Conservation (phyloP, 2,329 filamentous ascomycete genomes). For the Trichothecium roseum region DNA sequence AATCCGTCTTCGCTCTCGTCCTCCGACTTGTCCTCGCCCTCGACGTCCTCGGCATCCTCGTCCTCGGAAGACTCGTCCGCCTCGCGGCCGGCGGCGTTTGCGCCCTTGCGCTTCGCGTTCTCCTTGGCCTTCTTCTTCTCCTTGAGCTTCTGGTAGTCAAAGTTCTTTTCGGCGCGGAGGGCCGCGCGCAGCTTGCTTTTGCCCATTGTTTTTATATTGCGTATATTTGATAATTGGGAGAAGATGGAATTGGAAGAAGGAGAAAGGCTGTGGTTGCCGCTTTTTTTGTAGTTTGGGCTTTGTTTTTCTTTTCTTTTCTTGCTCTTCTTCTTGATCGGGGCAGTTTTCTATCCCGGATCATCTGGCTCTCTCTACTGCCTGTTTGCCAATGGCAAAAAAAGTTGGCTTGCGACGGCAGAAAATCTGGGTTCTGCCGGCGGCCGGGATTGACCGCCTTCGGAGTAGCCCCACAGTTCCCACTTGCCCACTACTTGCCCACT, state of each 20-base stretch:
- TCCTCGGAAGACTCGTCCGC: constrained; percentile 3
- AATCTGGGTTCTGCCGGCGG: constrained; percentile 15
- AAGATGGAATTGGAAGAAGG: background rate
- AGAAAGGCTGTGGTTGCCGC: too few relatives aligned
- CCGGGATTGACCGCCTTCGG: constrained; percentile 14
- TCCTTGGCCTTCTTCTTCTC: constrained; percentile 37
- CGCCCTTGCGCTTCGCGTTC: constrained; percentile 27
- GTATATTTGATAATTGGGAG: background rate
- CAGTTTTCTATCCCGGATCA: too few relatives aligned
- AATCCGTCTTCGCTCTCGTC: constrained; percentile 14
- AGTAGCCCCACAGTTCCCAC: background rate
- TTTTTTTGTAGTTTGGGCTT: too few relatives aligned
- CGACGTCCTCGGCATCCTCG: constrained; percentile 12
- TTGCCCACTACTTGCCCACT: too few relatives aligned
- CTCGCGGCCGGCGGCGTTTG: constrained; percentile 4
- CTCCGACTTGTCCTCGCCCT: constrained; percentile 10
- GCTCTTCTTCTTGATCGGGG: too few relatives aligned
- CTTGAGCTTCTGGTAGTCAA: constrained; percentile 41
- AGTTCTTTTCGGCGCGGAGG: constrained; percentile 42
- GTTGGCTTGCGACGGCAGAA: constrained; percentile 7
- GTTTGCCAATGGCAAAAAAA: too few relatives aligned
- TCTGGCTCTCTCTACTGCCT: too few relatives aligned
- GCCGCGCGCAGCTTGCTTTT: constrained; percentile 43
- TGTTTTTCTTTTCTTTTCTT: too few relatives aligned
- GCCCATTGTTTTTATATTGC: constrained; percentile 22